Conservation (phyloP, 2,329 filamentous ascomycete species). For the Cordyceps fumosorosea region DNA sequence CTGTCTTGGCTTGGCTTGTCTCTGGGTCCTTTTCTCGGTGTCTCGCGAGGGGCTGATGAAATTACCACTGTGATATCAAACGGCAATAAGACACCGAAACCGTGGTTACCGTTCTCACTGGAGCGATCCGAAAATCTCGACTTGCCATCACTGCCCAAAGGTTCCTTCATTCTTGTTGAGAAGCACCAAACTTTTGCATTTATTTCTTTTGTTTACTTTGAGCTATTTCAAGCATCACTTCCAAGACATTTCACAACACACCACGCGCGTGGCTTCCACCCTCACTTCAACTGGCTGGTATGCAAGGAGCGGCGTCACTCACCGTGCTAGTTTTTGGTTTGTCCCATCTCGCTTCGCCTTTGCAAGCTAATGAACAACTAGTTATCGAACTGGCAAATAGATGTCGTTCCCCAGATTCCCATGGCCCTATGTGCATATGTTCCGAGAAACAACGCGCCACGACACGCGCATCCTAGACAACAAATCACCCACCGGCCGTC, state of each 20-base stretch:
- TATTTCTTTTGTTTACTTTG: not conserved
- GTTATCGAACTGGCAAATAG: not conserved
- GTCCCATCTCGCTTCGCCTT: no score
- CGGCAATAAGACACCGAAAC: not conserved
- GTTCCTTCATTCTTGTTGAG: not conserved
- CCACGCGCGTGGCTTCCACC: slow-evolving; percentile 2
- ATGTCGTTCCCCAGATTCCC: not conserved
- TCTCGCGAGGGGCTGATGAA: not conserved
- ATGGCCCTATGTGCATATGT: not conserved
- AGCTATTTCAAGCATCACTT: not conserved
- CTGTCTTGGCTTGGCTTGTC: not conserved
- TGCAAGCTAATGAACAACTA: no score
- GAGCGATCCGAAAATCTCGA: not conserved
- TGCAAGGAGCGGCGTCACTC: slow-evolving; percentile 4
- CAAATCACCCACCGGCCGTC: not conserved
- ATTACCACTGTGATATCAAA: not conserved
- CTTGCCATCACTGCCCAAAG: not conserved
- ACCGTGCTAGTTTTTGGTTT: no score
- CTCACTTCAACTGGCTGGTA: not conserved
- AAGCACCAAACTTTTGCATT: not conserved
- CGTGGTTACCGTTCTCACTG: not conserved
- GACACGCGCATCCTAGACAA: not conserved
- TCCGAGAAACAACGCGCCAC: not conserved
- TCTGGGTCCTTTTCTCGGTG: not conserved
- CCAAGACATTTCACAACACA: slow-evolving; percentile 9